Conservation (phyloP, 1,284 basidiomycete genomes). For the Puccinia horiana region DNA sequence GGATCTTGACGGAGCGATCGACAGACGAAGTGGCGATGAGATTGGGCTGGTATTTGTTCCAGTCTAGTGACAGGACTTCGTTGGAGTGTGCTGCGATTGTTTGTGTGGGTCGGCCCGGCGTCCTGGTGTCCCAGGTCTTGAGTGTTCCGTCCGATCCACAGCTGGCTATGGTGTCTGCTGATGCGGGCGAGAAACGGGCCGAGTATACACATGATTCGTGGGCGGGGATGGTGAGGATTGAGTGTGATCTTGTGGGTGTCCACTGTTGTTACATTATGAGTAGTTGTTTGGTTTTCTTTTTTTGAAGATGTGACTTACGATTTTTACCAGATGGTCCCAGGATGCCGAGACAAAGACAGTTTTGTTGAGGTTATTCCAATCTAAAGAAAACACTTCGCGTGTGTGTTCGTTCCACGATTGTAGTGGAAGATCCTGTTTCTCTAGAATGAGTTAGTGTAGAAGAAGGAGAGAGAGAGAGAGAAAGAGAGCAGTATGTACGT, state of each 20-base stretch:
- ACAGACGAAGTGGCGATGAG: constrained; percentile 77
- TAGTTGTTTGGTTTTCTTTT: not conserved
- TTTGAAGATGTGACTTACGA: constrained; percentile 68
- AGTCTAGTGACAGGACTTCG: constrained; percentile 71
- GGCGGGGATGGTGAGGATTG: constrained; percentile 76
- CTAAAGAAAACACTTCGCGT: constrained; percentile 87
- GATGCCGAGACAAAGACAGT: constrained; percentile 74
- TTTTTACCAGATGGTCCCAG: constrained; percentile 88
- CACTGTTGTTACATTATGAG: constrained; percentile 67
- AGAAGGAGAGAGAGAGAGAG: not conserved
- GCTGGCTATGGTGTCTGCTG: constrained; percentile 75
- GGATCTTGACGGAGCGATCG: constrained; percentile 75
- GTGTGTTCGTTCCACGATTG: constrained; percentile 90
- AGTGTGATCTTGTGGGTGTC: constrained; percentile 76
- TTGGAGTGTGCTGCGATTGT: constrained; percentile 54
- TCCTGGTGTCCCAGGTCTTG: constrained; percentile 50
- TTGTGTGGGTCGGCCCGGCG: constrained; percentile 50
- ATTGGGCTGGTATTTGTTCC: constrained; percentile 87
- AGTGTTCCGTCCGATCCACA: constrained; percentile 76
- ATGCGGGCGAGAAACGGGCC: constrained; percentile 85
- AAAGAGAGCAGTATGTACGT: constrained; percentile 63
- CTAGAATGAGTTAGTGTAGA: not conserved
- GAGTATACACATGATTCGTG: constrained; percentile 83
- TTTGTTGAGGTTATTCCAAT: constrained; percentile 95
- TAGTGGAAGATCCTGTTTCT: constrained; percentile 76